Base-by-base conservation (phyloP, 106 monocot genomes). In the Gastrodia elata region DNA sequence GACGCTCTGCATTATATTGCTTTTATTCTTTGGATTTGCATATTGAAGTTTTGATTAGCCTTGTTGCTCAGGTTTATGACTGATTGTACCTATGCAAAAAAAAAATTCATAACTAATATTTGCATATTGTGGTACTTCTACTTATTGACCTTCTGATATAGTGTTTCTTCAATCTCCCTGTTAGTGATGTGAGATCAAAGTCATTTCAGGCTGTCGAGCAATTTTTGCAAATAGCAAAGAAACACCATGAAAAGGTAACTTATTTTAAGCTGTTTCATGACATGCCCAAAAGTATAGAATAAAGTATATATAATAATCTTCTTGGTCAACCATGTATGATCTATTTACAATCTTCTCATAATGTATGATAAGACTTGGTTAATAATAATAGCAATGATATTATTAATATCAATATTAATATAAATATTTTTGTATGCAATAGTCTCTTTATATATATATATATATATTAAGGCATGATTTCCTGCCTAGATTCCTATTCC, bases 151-250 rank as follows among this genome's bases (percentile, higher is more conserved):
- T 64, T 32, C 44, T 39, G 22, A 59, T 5, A 9, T 71, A 41
- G 24, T 16, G 2, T 16, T 70, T 39, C 8, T 71, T 13, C n/a
- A 38, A 2, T 48, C 5, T 44, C 30, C 15, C 59, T 80, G 2
- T 85, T 75, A 97, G 96, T 78, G 96, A 97, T 82, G 96, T 97
- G 68, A 88, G 96, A 77, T 77, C 86, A 71, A 97, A 97, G 81
- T 84, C 96, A 68, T 92, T 97, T 72, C 90, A 88, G 77, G 92
- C 96, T 36, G 71, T 90, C 55, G 96, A 97, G 84, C 96, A 97
- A 38, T 97, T 97, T 80, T 68, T 97, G 79, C 81, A 70, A 55
- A 81, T 92, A 77, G 82, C 92, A 82, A 92, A 78, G 79, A 90
- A 97, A 69, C 65, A 90, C 81, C 92, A 97, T 88, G 96, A 97